Evolutionary conservation across 2,329 filamentous ascomycete genomes (phyloP), one percentile per base, ranked within the genome.

Genomic region (Aquanectria penicillioides): DNA sequence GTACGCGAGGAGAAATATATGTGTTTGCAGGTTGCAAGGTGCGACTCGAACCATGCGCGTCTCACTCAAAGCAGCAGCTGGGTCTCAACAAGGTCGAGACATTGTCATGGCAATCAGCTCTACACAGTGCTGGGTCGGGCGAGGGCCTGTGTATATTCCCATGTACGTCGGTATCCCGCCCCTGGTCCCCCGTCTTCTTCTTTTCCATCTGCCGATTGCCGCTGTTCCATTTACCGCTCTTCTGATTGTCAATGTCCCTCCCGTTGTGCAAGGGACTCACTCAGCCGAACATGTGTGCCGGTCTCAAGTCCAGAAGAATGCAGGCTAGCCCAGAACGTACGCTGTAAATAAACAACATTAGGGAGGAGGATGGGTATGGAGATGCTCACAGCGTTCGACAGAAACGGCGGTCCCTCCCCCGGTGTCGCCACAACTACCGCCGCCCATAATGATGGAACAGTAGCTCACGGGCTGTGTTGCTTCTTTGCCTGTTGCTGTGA

Each of bases 1-100:
- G 12, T 34, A 34, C 31, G n/a, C n/a, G n/a, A n/a, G n/a, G n/a
- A n/a, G n/a, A n/a, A n/a, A n/a, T n/a, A n/a, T n/a, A n/a, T n/a
- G n/a, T n/a, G n/a, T n/a, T n/a, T n/a, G n/a, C n/a, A n/a, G n/a
- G n/a, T 47, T 40, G 38, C 51, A 43, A 58, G 38, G 44, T 34
- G 48, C 48, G 22, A 57, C 59, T 67, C 48, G 48, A 60, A 46
- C 61, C 53, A 57, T 62, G 56, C 57, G 33, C 58, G 43, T 68
- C 64, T 65, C 61, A 52, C 62, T 56, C 49, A 25, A 43, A 56
- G 34, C 43, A 57, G 29, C 44, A 61, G 54, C 36, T 36, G 22
- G 33, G 36, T 64, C 48, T 66, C 50, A 51, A 36, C 41, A 37
- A 55, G 12, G 51, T 55, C 50, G 47, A 61, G 58, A 63, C 61